Conservation (phyloP, 225 moss, liverwort and hornwort genomes). For the Neckera pumila region DNA sequence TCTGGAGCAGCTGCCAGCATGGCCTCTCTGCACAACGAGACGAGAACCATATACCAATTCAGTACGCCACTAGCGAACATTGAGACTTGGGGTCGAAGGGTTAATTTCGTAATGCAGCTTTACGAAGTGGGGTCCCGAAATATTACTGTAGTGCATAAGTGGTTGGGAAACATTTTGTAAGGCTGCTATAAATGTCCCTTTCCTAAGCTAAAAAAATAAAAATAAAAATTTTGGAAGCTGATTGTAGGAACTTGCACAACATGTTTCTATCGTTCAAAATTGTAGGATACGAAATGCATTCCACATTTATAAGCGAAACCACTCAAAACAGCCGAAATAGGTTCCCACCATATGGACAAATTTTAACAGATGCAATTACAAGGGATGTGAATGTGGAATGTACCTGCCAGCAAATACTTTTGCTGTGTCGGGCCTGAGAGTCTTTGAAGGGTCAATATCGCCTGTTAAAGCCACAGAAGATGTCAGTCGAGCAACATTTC, state of each 20-base stretch:
- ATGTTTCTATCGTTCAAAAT: background rate
- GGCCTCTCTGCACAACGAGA: constrained; percentile 46
- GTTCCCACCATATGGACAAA: too few species aligned
- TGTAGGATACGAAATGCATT: background rate
- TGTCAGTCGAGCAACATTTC: background rate
- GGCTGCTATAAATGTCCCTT: background rate
- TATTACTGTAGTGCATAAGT: background rate
- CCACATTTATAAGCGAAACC: background rate
- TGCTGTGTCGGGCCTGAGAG: constrained; percentile 53
- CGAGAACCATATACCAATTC: background rate
- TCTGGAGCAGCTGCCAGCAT: constrained; percentile 81
- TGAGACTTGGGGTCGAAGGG: background rate
- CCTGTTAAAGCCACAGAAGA: constrained; percentile 25
- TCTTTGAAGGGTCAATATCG: constrained; percentile 48
- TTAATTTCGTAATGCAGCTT: background rate
- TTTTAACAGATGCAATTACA: background rate
- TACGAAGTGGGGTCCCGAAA: background rate
- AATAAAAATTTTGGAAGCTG: background rate
- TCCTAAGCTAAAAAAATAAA: background rate
- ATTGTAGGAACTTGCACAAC: background rate
- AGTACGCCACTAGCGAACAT: background rate
- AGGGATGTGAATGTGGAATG: background rate
- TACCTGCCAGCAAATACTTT: constrained; percentile 56
- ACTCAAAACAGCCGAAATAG: background rate
- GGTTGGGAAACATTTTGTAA: background rate